Percentiles rank a stretch among this genome's conserved stretches.
Evolutionary conservation across 2,329 filamentous ascomycete species (phyloP).

Genomic region (Pseudocercospora crystallina): DNA sequence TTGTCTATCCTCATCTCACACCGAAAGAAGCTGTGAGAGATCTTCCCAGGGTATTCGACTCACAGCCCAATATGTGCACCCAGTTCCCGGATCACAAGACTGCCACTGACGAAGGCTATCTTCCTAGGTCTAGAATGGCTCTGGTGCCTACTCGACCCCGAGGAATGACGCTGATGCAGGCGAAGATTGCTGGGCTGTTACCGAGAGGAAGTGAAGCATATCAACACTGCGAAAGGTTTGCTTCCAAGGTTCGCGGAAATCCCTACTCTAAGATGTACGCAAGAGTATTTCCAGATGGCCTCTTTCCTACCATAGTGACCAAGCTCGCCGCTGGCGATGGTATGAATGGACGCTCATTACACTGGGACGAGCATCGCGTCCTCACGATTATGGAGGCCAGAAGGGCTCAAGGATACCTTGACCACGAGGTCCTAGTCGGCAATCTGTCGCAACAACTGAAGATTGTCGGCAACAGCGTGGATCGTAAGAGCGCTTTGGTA

Average conservation of each 20-base stretch:
- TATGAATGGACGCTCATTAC: constrained; percentile 56
- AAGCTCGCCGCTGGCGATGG: constrained; percentile 52
- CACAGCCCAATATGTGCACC: constrained; percentile 61
- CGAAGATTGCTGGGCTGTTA: constrained; percentile 28
- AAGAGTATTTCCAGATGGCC: constrained; percentile 51
- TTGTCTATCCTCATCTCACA: constrained; percentile 61
- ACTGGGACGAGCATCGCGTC: constrained; percentile 65
- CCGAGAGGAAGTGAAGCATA: constrained; percentile 30
- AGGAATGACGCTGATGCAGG: constrained; percentile 32
- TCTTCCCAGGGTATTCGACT: constrained; percentile 64
- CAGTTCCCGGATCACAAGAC: constrained; percentile 67
- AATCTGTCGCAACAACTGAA: constrained; percentile 56
- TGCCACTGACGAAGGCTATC: constrained; percentile 41
- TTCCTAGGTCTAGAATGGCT: constrained; percentile 50
- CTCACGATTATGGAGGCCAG: constrained; percentile 66
- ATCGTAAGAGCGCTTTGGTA: constrained; percentile 65
- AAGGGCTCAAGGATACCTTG: constrained; percentile 68
- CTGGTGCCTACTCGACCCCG: constrained; percentile 59
- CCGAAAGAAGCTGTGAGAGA: constrained; percentile 57
- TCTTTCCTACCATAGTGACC: constrained; percentile 67
- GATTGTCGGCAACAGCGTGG: constrained; percentile 75
- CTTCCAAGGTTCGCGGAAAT: constrained; percentile 12
- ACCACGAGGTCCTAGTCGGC: constrained; percentile 70
- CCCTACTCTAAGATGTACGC: constrained; percentile 44
- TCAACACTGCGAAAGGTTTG: constrained; percentile 14